phyloP scores from a whole-genome alignment of 371 early-diverging fungal genomes.

The Rhizopus delemar region DNA sequence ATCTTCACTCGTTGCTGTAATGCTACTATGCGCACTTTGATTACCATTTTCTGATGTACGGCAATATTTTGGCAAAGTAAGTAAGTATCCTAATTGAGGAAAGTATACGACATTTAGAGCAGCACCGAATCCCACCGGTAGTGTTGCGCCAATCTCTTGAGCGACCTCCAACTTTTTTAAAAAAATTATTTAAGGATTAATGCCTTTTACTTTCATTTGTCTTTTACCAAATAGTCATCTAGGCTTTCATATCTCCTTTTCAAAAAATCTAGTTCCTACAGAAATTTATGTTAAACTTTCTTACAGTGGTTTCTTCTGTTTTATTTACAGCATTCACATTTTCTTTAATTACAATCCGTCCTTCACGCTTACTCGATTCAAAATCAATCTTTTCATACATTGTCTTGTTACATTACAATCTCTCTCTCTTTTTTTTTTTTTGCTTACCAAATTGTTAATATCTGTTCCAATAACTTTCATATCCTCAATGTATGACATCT shows the following conservation, averaged over 20 bases:
- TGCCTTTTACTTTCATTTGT: too few species aligned
- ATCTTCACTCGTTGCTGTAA: slow-evolving; percentile 28
- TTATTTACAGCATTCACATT: slow-evolving; percentile 57
- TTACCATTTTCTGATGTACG: slow-evolving; percentile 38
- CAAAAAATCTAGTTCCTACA: slow-evolving; percentile 61
- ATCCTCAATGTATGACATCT: slow-evolving; percentile 8
- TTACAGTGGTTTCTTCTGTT: neutral
- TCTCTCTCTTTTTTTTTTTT: neutral
- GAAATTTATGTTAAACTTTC: neutral
- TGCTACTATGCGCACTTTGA: neutral
- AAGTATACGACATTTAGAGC: slow-evolving; percentile 79
- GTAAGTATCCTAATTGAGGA: slow-evolving; percentile 79
- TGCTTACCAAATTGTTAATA: slow-evolving; percentile 45
- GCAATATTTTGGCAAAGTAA: slow-evolving; percentile 61
- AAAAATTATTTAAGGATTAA: neutral
- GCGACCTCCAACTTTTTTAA: slow-evolving; percentile 59
- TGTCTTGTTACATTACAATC: neutral
- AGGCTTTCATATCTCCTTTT: slow-evolving; percentile 60
- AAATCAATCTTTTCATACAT: slow-evolving; percentile 65
- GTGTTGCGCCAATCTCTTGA: slow-evolving; percentile 49
- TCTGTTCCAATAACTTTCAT: slow-evolving; percentile 56
- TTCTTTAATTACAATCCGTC: slow-evolving; percentile 59
- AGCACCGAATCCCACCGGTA: slow-evolving; percentile 54
- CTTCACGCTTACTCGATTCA: slow-evolving; percentile 59
- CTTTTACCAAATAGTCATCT: slow-evolving; percentile 52